Evolutionary conservation across 768 basidiomycete genomes (phyloP), one percentile per base, ranked within the genome.

Genomic region (Rhizopogon sp.): DNA sequence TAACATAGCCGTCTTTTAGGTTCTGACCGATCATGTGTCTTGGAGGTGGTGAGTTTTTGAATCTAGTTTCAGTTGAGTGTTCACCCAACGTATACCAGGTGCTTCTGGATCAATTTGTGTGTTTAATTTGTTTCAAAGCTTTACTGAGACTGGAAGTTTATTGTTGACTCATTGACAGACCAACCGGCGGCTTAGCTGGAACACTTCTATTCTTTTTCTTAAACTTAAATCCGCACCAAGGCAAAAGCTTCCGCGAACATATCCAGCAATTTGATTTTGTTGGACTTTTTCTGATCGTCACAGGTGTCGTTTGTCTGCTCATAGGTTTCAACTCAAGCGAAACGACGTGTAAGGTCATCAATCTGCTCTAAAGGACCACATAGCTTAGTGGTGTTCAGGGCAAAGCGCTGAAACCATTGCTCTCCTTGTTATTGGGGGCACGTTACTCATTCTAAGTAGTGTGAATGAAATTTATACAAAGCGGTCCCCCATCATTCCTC

Each of bases 1-100:
- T 50, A 4, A 55, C 35, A 13, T 17, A 6, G 28, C 39, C 6
- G 13, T 11, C 22, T 42, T 41, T 9, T 33, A 73, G 72, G 62
- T 39, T 39, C 62, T 76, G n/a, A 64, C 73, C 0, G 70, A 72
- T 41, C 70, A 67, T 47, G 62, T 67, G 22, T 64, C 66, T 1
- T 77, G 76, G 76, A 58, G 77, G 52, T 75, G 75, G 75, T 69
- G 53, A 54, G 70, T 65, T 39, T 53, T 10, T 16, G 5, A 11
- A 50, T 53, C 14, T 43, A 16, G 39, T 5, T 5, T 13, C 7
- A 2, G n/a, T 35, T 20, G 33, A 22, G 9, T 8, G 20, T 49
- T 39, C 13, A 55, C 35, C 31, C 55, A 28, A 66, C 50, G 28
- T 39, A 5, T 55, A 37, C n/a, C 45, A 69, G 69, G 68, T 72